Percentiles rank a stretch among this genome's conserved stretches.
phyloP scores from a whole-genome alignment of 495 filamentous ascomycete genomes.

The Achaetomiella virescens region DNA sequence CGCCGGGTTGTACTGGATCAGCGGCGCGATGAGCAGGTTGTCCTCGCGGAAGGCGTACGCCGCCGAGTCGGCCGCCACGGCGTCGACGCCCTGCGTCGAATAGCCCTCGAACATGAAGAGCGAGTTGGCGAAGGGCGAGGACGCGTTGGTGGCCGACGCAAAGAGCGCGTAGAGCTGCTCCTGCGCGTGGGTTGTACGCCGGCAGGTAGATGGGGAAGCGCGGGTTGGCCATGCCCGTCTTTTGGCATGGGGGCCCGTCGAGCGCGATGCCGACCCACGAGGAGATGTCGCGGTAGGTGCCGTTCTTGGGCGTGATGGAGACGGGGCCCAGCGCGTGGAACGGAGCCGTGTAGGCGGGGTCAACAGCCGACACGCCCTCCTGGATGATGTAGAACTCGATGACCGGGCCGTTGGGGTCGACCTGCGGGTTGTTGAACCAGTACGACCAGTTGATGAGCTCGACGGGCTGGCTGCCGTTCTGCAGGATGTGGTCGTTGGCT shows the following conservation, averaged over 20 bases:
- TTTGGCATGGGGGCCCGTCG: constrained; percentile 38
- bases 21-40: constrained; percentile 41
- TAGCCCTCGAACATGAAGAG: constrained; percentile 54
- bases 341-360: constrained; percentile 36
- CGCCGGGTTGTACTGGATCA: constrained; percentile 35
- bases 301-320: constrained; percentile 23
- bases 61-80: constrained; percentile 26
- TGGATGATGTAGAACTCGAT: constrained; percentile 49
- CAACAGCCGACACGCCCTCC: constrained; percentile 40
- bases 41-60: constrained; percentile 41
- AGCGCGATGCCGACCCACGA: constrained; percentile 37
- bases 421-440: constrained; percentile 39
- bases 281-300: constrained; percentile 42
- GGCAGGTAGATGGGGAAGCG: constrained; percentile 47
- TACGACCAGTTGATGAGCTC: constrained; percentile 48
- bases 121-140: constrained; percentile 29
- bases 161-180: constrained; percentile 38
- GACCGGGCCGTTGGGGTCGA: constrained; percentile 37
- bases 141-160: constrained; percentile 18
- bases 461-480: constrained; percentile 35
- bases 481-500: constrained; percentile 38
- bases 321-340: constrained; percentile 44
- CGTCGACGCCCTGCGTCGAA: constrained; percentile 41
- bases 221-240: constrained; percentile 39
- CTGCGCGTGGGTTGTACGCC: constrained; percentile 42